Percentiles rank a stretch among this genome's conserved stretches.
phyloP scores from a whole-genome alignment of 768 basidiomycete species.

The Filobasidium floriforme region DNA sequence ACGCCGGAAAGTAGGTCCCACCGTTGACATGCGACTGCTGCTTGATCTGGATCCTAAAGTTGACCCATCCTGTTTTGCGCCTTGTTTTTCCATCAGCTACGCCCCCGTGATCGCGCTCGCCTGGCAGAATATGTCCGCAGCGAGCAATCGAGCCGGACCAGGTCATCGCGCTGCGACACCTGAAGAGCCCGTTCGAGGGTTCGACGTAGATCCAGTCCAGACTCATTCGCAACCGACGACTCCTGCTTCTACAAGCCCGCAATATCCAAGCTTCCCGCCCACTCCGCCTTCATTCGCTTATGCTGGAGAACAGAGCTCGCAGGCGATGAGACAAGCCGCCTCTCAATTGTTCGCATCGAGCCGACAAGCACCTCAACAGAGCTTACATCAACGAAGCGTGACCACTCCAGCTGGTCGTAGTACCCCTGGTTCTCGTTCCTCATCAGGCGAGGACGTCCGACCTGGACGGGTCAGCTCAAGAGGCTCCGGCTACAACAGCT shows the following conservation, averaged over 20 bases:
- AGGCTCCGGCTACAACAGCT: background rate
- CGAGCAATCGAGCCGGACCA: background rate
- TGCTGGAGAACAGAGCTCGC: background rate
- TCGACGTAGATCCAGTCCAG: background rate
- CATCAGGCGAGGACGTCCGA: constrained; percentile 12
- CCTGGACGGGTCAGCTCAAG: background rate
- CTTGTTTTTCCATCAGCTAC: background rate
- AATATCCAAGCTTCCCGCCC: background rate
- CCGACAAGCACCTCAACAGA: background rate
- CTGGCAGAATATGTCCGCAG: background rate
- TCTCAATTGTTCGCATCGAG: background rate
- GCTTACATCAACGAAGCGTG: background rate
- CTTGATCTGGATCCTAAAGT: too few relatives aligned
- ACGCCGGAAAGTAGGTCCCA: constrained; percentile 35
- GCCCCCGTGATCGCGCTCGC: background rate
- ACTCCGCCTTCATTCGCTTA: background rate
- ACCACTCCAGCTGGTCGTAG: constrained; percentile 3
- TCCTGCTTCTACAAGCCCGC: background rate
- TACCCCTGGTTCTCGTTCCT: constrained; percentile 5
- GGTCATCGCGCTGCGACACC: background rate
- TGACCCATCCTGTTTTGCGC: too few relatives aligned
- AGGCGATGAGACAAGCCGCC: background rate
- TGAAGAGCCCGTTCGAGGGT: background rate
- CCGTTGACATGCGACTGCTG: too few relatives aligned
- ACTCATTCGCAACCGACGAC: background rate